phyloP scores from a whole-genome alignment of 345 rosid species.

The Punica granatum region DNA sequence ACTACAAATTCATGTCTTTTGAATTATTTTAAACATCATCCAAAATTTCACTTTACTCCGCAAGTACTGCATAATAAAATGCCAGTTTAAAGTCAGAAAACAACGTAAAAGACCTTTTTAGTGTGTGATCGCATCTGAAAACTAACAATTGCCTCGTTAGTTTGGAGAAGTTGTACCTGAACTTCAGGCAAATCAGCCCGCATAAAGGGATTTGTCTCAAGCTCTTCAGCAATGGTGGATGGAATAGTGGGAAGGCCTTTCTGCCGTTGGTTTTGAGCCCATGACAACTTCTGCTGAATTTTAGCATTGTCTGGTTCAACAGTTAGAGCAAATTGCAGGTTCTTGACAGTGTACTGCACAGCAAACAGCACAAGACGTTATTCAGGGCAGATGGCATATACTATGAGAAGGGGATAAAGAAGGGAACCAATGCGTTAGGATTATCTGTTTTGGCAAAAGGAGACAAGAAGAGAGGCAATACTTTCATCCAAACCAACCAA shows the following conservation, averaged over 20 bases:
- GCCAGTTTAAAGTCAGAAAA: too few species aligned
- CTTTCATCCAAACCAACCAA: too few species aligned
- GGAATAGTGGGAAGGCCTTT: slow-evolving; percentile 78
- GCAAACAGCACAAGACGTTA: too few species aligned
- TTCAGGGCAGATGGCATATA: too few species aligned
- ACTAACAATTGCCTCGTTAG: background rate
- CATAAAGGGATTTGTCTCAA: slow-evolving; percentile 83
- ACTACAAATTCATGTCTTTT: too few species aligned
- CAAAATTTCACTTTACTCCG: too few species aligned
- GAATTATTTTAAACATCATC: too few species aligned
- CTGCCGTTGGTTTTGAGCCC: slow-evolving; percentile 73
- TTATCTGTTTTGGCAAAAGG: background rate
- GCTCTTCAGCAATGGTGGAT: slow-evolving; percentile 78
- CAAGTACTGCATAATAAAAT: too few species aligned
- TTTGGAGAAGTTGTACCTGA: slow-evolving; percentile 26
- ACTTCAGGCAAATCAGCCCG: slow-evolving; percentile 59
- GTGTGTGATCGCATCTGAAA: too few species aligned
- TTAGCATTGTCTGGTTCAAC: slow-evolving; percentile 69
- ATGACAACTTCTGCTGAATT: slow-evolving; percentile 57
- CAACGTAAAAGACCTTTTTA: too few species aligned
- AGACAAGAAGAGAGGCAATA: background rate
- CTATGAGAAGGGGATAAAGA: too few species aligned
- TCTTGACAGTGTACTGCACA: slow-evolving; percentile 79
- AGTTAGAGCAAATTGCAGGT: slow-evolving; percentile 72
- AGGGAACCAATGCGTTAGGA: background rate